Base-by-base conservation (phyloP, 2,329 filamentous ascomycete genomes). In the Colletotrichum tropicicola region DNA sequence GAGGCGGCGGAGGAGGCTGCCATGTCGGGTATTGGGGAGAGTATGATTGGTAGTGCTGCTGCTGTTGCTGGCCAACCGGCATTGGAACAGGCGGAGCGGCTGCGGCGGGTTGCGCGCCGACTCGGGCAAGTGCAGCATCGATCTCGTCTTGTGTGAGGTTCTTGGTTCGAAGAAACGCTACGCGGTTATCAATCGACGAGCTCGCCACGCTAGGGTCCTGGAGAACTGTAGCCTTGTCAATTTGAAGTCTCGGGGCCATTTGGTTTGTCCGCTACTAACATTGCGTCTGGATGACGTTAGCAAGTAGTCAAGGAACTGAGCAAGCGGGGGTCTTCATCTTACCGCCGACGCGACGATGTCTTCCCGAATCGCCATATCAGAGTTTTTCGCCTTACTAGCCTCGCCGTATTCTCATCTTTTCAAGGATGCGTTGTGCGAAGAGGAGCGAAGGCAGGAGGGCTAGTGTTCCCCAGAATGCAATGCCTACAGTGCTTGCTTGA, bases 71-170 rank as follows among this genome's bases (percentile, higher is more conserved):
- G 75, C 35, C 73, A 73, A 61, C 83, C 75, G 44, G 81, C 72
- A 68, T 80, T 74, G 76, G 79, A 70, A 71, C 80, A 61, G 73
- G 80, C 75, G 67, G 72, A 68, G 58, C 74, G 56, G 70, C 53
- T 19, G 80, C 77, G 32, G 81, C 79, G 45, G 82, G 75, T 70
- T 85, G 87, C 72, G 89, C 89, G 68, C 91, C 89, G 48, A 89
- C 89, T 73, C 95, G 89, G 43, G 92, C 86, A 70, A 99, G 86
- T 15, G 97, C 92, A 37, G 88, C 84, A 74, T 96, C 92, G 73
- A 99, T 92, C 80, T 99, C 97, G 79, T 98, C 95, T 77, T 96
- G 92, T 1, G 95, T 98, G 58, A 99, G 86, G 78, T 99, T 98
- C 81, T 99, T 99, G 7, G 94, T 97, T 78, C 94, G 92, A 19